Conservation (phyloP, 495 filamentous ascomycete species). For the Aspergillus diversus region DNA sequence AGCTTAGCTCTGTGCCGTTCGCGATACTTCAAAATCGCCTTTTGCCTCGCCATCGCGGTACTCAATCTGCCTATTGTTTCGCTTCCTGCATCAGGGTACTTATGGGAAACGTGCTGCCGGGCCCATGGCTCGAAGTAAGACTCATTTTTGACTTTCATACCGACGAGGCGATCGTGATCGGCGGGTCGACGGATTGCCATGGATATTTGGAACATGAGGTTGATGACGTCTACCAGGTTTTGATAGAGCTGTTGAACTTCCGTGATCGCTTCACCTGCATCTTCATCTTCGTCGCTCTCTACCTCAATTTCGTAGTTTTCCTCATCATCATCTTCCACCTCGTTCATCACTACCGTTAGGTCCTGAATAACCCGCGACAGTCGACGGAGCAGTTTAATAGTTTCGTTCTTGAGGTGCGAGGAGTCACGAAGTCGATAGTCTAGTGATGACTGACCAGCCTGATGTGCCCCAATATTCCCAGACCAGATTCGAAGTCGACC, state of each 20-base stretch:
- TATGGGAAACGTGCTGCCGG: conserved; percentile 20
- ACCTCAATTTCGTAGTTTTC: neutral
- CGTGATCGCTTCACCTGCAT: neutral
- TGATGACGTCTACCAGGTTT: conserved; percentile 13
- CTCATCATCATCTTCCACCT: neutral
- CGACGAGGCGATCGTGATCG: conserved; percentile 25
- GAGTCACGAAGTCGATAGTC: conserved; percentile 51
- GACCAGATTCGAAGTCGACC: conserved; percentile 49
- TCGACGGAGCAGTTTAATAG: conserved; percentile 35
- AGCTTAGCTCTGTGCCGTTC: conserved; percentile 26
- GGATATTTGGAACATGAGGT: conserved; percentile 29
- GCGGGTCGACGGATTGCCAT: conserved; percentile 31
- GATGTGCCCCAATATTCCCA: conserved; percentile 50
- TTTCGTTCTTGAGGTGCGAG: conserved; percentile 42
- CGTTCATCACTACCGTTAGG: neutral
- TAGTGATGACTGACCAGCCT: conserved; percentile 43
- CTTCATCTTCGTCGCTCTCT: neutral
- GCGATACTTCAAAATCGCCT: conserved; percentile 22
- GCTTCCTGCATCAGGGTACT: conserved; percentile 17
- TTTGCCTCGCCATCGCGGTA: conserved; percentile 23
- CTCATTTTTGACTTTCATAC: conserved; percentile 10
- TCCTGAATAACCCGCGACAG: conserved; percentile 14
- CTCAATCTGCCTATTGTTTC: conserved; percentile 13
- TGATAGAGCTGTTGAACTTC: conserved; percentile 9
- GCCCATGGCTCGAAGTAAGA: conserved; percentile 17